Evolutionary conservation across 2,329 filamentous ascomycete genomes (phyloP), one percentile per base, ranked within the genome.

Genomic region (Fusarium miscanthi): DNA sequence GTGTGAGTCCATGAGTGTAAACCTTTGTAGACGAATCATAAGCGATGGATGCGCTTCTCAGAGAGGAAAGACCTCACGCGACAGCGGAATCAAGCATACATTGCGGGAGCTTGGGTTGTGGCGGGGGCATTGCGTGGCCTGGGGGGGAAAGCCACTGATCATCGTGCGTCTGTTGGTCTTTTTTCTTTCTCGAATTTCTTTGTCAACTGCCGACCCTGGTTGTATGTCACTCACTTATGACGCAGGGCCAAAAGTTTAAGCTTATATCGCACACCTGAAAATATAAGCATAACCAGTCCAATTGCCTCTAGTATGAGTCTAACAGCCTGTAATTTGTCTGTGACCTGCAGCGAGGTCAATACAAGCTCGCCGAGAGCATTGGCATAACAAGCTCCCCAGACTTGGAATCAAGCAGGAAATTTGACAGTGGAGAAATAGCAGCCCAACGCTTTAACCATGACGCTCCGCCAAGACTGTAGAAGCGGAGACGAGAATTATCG

Each of bases 11-110:
- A n/a, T n/a, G n/a, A 5, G n/a, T 38, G 45, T 51, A 40, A 30
- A 25, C 8, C 45, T 45, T 53, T 6, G 30, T 25, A 52, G 53
- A 48, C 64, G 56, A 67, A 67, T 68, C 64, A 62, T 2, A 42
- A n/a, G 23, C 31, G 45, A 42, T 37, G 23, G 23, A 41, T 54
- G 17, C 10, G 27, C 3, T 33, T 62, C 40, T 67, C 25, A 59
- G 45, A 31, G 40, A 62, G 63, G 65, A 68, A 68, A 68, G 41
- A 68, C 46, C 54, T 73, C 70, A 73, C 70, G 66, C 70, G 70
- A 73, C 56, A 69, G 38, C 14, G 21, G 38, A 31, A 25, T 52
- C 66, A 70, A 70, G 56, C 68, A 70, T 70, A 70, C 62, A 45
- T 63, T 56, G 38, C 31, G 23, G 48, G 45, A 46, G 56, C 37